Evolutionary conservation across 2,329 filamentous ascomycete genomes (phyloP).

Genomic region (Pseudocercospora musae): DNA sequence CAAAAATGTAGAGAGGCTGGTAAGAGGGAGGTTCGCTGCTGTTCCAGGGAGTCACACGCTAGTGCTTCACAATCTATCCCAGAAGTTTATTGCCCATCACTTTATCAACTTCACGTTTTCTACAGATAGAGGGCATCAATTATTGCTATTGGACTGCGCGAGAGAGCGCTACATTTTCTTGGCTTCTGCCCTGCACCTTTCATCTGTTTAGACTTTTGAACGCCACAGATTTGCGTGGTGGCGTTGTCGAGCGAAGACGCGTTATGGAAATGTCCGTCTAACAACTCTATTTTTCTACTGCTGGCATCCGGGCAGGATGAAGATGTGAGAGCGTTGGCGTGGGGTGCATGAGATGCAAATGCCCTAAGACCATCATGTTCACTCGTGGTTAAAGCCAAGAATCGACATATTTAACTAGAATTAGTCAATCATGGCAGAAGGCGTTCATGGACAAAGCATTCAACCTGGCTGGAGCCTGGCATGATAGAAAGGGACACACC

Average conservation of each 20-base stretch:
- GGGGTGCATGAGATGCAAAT: no score
- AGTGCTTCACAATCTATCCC: no score
- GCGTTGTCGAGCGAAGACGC: conserved; percentile 3
- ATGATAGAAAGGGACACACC: background rate
- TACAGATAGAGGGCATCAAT: no score
- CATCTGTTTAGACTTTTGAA: conserved; percentile 4
- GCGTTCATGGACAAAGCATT: background rate
- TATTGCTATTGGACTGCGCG: no score
- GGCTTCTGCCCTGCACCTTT: background rate
- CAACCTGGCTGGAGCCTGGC: background rate
- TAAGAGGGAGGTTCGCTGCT: no score
- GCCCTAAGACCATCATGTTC: no score
- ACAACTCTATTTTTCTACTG: conserved; percentile 4
- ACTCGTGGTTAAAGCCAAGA: background rate
- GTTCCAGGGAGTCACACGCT: no score
- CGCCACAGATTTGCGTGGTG: conserved; percentile 6
- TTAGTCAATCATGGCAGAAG: background rate
- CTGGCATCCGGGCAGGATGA: background rate
- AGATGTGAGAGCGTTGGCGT: background rate
- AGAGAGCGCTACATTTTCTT: no score
- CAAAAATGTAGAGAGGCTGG: background rate
- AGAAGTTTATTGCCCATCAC: no score
- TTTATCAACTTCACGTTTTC: no score
- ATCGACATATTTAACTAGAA: background rate
- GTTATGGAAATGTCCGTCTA: conserved; percentile 4